Percentiles rank a stretch among this genome's conserved stretches.
Conservation (phyloP, 2,329 filamentous ascomycete species). For the Neoarthrinium moseri region DNA sequence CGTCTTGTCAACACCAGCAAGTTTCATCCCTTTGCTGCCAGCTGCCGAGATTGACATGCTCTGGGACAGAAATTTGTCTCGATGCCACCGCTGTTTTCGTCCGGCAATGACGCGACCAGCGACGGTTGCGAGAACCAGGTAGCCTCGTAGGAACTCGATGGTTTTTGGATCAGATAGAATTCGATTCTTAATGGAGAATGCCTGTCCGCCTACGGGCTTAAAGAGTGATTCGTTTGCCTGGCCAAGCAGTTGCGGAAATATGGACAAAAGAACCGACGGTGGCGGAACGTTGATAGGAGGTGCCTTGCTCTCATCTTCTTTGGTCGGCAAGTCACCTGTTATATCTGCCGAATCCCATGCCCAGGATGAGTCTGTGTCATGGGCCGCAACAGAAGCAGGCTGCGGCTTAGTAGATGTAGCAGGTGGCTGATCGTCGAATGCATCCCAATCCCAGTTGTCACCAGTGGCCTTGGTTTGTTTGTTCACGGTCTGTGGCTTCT, state of each 20-base stretch:
- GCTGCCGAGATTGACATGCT: slow-evolving; percentile 83
- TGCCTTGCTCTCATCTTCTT: slow-evolving; percentile 31
- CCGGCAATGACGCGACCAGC: slow-evolving; percentile 82
- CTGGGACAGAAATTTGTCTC: slow-evolving; percentile 80
- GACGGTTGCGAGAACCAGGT: slow-evolving; percentile 63
- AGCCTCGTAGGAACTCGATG: slow-evolving; percentile 61
- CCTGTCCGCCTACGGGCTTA: slow-evolving; percentile 60
- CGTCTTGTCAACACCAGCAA: slow-evolving; percentile 79
- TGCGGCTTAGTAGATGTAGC: slow-evolving; percentile 12
- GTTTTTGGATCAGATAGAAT: slow-evolving; percentile 64
- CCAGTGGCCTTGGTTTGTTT: slow-evolving; percentile 16
- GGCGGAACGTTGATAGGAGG: slow-evolving; percentile 88
- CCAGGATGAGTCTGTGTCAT: slow-evolving; percentile 35
- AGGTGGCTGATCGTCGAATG: slow-evolving; percentile 17
- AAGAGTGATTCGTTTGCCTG: slow-evolving; percentile 65
- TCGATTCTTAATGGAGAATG: slow-evolving; percentile 57
- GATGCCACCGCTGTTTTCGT: slow-evolving; percentile 84
- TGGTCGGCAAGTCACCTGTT: slow-evolving; percentile 20
- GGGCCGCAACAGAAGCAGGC: slow-evolving; percentile 14
- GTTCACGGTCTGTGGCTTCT: slow-evolving; percentile 16
- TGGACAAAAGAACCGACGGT: slow-evolving; percentile 75
- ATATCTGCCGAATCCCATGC: slow-evolving; percentile 47
- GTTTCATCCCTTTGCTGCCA: slow-evolving; percentile 84
- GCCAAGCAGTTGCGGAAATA: slow-evolving; percentile 71
- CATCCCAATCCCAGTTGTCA: slow-evolving; percentile 27